Conservation (phyloP, 2,329 filamentous ascomycete species). For the Arthrobotrys musiformis region DNA sequence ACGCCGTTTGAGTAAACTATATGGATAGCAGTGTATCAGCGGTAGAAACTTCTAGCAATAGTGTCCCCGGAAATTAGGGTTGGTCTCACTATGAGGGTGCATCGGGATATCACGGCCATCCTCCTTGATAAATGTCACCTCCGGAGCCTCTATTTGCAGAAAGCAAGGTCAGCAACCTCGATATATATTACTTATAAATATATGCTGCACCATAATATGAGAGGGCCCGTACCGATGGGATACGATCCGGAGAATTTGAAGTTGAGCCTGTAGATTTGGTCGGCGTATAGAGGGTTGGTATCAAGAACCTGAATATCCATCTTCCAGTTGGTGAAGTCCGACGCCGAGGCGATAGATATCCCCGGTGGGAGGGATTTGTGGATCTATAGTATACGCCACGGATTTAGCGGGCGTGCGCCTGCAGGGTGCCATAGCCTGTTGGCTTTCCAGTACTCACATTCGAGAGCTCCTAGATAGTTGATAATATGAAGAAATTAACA, state of each 20-base stretch:
- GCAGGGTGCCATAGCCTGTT: neutral
- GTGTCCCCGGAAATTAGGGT: neutral
- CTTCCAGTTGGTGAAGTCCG: constrained; percentile 87
- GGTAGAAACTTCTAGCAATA: neutral
- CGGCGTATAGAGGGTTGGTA: constrained; percentile 84
- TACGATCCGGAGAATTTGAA: constrained; percentile 87
- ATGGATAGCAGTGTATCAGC: neutral
- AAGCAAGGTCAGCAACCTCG: neutral
- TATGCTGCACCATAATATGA: neutral
- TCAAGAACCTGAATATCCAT: constrained; percentile 93
- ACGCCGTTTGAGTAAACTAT: constrained; percentile 92
- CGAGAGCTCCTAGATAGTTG: constrained; percentile 65
- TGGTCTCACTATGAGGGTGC: constrained; percentile 77
- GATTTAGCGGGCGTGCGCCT: constrained; percentile 6
- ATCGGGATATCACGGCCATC: constrained; percentile 78
- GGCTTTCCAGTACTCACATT: constrained; percentile 65
- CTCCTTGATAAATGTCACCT: constrained; percentile 84
- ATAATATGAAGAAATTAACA: constrained; percentile 57
- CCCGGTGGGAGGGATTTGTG: constrained; percentile 71
- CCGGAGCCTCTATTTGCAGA: constrained; percentile 78
- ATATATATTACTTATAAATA: too few relatives aligned
- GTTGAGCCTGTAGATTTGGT: constrained; percentile 83
- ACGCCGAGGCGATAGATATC: constrained; percentile 81
- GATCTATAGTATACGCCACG: constrained; percentile 64
- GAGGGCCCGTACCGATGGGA: constrained; percentile 77